phyloP scores from a whole-genome alignment of 305 asterid species.

The Fraxinus dipetala region DNA sequence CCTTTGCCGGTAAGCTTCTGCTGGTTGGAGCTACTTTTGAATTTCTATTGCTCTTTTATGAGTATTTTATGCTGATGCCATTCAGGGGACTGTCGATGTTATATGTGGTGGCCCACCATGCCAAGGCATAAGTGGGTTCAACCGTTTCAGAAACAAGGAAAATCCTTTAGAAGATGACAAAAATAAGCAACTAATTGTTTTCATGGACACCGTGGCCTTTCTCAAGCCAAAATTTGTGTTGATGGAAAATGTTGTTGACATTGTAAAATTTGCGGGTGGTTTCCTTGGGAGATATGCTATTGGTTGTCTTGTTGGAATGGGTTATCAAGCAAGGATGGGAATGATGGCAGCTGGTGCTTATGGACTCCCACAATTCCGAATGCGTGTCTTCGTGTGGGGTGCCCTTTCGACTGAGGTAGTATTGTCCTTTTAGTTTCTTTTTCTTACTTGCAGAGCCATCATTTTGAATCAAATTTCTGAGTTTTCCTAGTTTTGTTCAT shows the following conservation, averaged over 20 bases:
- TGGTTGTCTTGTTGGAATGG: slow-evolving; percentile 36
- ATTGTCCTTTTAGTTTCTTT: not conserved
- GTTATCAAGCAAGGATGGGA: slow-evolving; percentile 44
- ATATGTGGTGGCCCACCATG: slow-evolving; percentile 57
- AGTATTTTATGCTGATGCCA: not conserved
- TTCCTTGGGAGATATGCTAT: slow-evolving; percentile 43
- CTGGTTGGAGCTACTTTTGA: not conserved
- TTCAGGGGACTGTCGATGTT: slow-evolving; percentile 43
- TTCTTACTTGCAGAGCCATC: not conserved
- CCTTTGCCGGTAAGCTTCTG: slow-evolving; percentile 40
- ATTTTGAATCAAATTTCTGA: not conserved
- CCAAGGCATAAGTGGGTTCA: slow-evolving; percentile 52
- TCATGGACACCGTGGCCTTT: slow-evolving; percentile 40
- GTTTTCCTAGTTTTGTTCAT: not conserved
- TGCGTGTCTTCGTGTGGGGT: slow-evolving; percentile 44
- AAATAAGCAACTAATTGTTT: slow-evolving; percentile 37
- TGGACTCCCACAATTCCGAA: slow-evolving; percentile 47
- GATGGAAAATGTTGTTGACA: slow-evolving; percentile 51
- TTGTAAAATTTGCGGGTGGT: slow-evolving; percentile 32
- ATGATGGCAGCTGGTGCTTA: slow-evolving; percentile 50
- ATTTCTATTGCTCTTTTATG: not conserved
- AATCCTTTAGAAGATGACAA: slow-evolving; percentile 38
- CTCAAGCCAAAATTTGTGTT: slow-evolving; percentile 40
- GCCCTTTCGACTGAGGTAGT: slow-evolving; percentile 27
- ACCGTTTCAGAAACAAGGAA: slow-evolving; percentile 34